These are phyloP conservation scores for Chenopodium berlandieri DNA, from an alignment of 148 eudicot genomes.

Conservation along the genomic window DNA sequence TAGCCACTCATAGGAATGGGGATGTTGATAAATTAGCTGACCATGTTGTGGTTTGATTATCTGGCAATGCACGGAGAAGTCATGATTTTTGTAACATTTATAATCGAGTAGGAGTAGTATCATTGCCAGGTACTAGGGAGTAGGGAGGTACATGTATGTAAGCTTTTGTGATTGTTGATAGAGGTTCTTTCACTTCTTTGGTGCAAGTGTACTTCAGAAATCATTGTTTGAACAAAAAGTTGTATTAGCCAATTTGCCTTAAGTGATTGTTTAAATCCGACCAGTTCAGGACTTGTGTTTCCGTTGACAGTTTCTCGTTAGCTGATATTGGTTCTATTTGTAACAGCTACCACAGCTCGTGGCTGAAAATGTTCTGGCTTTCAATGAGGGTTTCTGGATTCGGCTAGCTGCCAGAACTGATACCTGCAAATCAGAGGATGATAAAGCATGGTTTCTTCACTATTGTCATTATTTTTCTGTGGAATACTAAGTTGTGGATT, in stretches of 20 bases:
- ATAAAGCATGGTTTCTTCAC: slow-evolving; percentile 62
- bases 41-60: too few relatives aligned
- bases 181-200: background rate
- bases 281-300: background rate
- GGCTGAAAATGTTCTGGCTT: slow-evolving; percentile 88
- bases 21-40: background rate
- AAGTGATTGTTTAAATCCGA: background rate
- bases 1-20: background rate
- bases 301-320: background rate
- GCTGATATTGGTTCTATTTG: slow-evolving; percentile 14
- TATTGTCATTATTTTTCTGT: slow-evolving; percentile 8
- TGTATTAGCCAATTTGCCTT: background rate
- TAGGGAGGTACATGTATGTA: background rate
- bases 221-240: background rate
- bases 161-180: background rate
- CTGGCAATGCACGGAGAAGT: background rate
- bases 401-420: slow-evolving; percentile 93
- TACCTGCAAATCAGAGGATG: slow-evolving; percentile 98
- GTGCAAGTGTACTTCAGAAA: background rate
- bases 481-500: background rate
- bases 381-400: slow-evolving; percentile 96
- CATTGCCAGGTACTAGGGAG: background rate
- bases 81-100: background rate
- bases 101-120: background rate
- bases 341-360: slow-evolving; percentile 81